A percentile compares a stretch with the other conserved stretches of the same genome.
Conservation (phyloP, 805 yeast genomes). For the Metschnikowia lochheadii region DNA sequence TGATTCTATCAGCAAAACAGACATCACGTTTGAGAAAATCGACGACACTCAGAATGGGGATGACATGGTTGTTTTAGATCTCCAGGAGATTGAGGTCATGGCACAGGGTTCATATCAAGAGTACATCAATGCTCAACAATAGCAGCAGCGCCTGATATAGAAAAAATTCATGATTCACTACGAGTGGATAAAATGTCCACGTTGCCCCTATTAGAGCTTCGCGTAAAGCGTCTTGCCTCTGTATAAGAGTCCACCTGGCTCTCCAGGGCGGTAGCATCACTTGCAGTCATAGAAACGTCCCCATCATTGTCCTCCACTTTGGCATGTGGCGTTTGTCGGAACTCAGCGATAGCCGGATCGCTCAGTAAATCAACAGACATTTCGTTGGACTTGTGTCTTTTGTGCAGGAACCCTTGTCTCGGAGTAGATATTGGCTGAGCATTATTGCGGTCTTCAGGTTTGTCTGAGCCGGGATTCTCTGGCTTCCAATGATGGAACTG, state of each 20-base stretch:
- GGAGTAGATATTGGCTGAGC: neutral
- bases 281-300: constrained; percentile 17
- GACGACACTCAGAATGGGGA: constrained; percentile 21
- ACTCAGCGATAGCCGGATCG: constrained; percentile 3
- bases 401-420: constrained; percentile 21
- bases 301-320: constrained; percentile 8
- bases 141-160: neutral
- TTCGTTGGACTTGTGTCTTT: constrained; percentile 32
- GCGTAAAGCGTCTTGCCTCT: constrained; percentile 1
- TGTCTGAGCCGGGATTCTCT: constrained; percentile 23
- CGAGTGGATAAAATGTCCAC: constrained; percentile 3
- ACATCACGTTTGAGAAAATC: constrained; percentile 54
- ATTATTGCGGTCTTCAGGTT: constrained; percentile 4
- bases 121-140: constrained; percentile 1
- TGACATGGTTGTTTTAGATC: constrained; percentile 17
- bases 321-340: neutral
- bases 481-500: constrained; percentile 61
- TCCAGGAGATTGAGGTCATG: constrained; percentile 17
- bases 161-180: neutral
- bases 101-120: constrained; percentile 15
- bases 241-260: neutral
- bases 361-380: constrained; percentile 27
- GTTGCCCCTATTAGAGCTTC: neutral
- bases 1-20: constrained; percentile 35
- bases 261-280: constrained; percentile 6